These are phyloP conservation scores for Zygosaccharomyces bailii DNA, from an alignment of 805 yeast species.

Conservation along the genomic window DNA sequence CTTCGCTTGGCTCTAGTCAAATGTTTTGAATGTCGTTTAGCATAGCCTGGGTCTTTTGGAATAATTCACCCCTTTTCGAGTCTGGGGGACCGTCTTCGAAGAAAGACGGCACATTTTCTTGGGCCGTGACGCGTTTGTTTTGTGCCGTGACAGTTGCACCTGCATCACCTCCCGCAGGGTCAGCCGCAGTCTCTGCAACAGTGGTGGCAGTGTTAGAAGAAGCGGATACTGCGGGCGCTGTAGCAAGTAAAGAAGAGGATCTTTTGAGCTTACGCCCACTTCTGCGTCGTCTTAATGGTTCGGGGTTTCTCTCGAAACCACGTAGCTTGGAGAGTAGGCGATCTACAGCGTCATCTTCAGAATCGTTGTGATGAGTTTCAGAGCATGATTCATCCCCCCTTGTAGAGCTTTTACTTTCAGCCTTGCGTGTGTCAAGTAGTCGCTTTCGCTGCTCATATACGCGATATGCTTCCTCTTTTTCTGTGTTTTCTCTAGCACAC, in stretches of 20 bases:
- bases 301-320: slow-evolving; percentile 21
- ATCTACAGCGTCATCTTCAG: slow-evolving; percentile 27
- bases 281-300: slow-evolving; percentile 22
- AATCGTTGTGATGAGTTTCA: background rate
- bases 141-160: slow-evolving; percentile 1
- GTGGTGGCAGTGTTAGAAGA: background rate
- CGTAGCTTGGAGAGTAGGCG: slow-evolving; percentile 27
- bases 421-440: slow-evolving; percentile 35
- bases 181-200: background rate
- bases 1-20: slow-evolving; percentile 5
- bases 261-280: slow-evolving; percentile 15
- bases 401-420: slow-evolving; percentile 1
- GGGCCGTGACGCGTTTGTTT: slow-evolving; percentile 3
- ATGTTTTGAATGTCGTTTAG: slow-evolving; percentile 30
- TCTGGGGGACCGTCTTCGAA: background rate
- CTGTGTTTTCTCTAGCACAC: slow-evolving; percentile 62
- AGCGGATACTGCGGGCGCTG: background rate
- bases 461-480: slow-evolving; percentile 64
- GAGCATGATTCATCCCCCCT: background rate
- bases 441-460: slow-evolving; percentile 62
- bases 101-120: background rate
- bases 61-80: slow-evolving; percentile 13
- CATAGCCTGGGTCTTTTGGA: slow-evolving; percentile 31
- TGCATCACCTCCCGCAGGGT: too few relatives aligned
- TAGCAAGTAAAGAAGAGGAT: background rate